Percentiles rank a stretch among this genome's conserved stretches.
phyloP scores from a whole-genome alignment of 495 filamentous ascomycete genomes.

The Daldinia decipiens region DNA sequence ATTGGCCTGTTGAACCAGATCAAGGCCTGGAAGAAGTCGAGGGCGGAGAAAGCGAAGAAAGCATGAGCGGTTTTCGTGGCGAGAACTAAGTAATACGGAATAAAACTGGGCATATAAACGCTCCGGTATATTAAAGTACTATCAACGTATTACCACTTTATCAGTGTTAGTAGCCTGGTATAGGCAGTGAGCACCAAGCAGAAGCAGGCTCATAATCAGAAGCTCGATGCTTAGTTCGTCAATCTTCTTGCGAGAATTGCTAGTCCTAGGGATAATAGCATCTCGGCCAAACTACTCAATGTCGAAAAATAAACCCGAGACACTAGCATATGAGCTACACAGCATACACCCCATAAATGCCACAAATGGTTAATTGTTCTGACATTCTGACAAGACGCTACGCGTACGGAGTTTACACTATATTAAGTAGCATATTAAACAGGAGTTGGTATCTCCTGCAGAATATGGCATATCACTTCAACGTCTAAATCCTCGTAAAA shows the following conservation, averaged over 20 bases:
- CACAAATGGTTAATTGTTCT: background rate
- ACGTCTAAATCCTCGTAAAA: too few species aligned
- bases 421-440: background rate
- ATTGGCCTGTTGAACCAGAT: conserved; percentile 86
- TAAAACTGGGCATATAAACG: background rate
- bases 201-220: background rate
- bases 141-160: background rate
- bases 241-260: background rate
- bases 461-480: too few species aligned
- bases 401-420: background rate
- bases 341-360: background rate
- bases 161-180: background rate
- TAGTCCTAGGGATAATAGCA: background rate
- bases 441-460: too few species aligned
- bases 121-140: background rate
- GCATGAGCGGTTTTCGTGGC: conserved; percentile 19
- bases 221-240: background rate
- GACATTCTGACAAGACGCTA: background rate
- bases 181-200: background rate
- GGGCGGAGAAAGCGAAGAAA: conserved; percentile 48
- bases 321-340: background rate
- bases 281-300: background rate
- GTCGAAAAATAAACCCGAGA: background rate
- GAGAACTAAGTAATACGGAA: background rate
- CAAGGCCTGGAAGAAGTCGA: conserved; percentile 63